phyloP scores from a whole-genome alignment of 345 rosid species.

The Camelina neglecta region DNA sequence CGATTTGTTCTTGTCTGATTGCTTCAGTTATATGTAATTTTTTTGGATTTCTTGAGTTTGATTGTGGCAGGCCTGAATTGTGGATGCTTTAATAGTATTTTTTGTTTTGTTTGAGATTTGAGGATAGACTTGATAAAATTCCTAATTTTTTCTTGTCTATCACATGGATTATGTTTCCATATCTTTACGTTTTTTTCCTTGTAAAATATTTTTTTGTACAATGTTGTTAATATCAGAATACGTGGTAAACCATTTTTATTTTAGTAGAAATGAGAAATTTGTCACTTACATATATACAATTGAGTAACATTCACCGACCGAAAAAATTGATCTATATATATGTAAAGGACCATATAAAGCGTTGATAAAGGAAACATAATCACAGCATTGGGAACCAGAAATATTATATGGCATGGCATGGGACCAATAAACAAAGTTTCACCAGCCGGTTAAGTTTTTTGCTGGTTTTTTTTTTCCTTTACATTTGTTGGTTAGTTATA shows the following conservation, averaged over 20 bases:
- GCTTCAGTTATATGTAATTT: conserved; percentile 15
- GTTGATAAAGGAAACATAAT: neutral
- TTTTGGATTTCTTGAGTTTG: conserved; percentile 31
- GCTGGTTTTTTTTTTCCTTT: neutral
- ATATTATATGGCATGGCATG: neutral
- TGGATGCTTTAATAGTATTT: conserved; percentile 17
- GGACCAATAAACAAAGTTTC: conserved; percentile 16
- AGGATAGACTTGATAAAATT: conserved; percentile 36
- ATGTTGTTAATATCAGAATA: conserved; percentile 12
- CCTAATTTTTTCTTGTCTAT: conserved; percentile 26
- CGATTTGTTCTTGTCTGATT: conserved; percentile 30
- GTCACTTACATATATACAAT: neutral
- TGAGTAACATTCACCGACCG: conserved; percentile 10
- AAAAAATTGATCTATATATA: neutral
- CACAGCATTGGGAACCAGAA: neutral
- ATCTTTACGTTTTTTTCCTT: conserved; percentile 6
- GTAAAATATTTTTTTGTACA: conserved; percentile 35
- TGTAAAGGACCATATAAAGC: neutral
- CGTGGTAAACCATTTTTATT: conserved; percentile 6
- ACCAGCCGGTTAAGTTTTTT: conserved; percentile 28
- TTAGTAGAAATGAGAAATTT: conserved; percentile 1
- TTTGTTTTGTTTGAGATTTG: conserved; percentile 25
- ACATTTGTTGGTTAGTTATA: conserved; percentile 20
- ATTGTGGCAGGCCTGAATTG: conserved; percentile 15
- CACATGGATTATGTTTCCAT: conserved; percentile 28